Conservation (phyloP, 2,329 filamentous ascomycete species). For the Sarocladium strictum region DNA sequence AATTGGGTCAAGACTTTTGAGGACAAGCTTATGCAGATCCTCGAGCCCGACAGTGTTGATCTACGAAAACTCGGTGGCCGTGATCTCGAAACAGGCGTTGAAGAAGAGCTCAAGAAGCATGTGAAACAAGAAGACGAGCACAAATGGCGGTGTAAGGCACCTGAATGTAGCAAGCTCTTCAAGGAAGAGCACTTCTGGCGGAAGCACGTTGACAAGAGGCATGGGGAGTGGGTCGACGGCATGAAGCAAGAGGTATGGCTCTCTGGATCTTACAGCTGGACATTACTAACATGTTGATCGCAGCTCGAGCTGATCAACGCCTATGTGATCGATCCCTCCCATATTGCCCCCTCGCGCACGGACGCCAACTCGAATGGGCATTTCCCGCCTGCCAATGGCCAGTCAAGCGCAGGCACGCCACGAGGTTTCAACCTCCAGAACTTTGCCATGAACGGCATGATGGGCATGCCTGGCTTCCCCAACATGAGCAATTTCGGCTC, state of each 20-base stretch:
- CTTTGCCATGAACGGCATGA: slow-evolving; percentile 54
- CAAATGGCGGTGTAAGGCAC: slow-evolving; percentile 94
- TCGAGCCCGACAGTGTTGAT: slow-evolving; percentile 84
- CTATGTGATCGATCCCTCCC: slow-evolving; percentile 89
- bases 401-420: slow-evolving; percentile 75
- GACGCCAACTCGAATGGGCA: slow-evolving; percentile 95
- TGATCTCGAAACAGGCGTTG: slow-evolving; percentile 74
- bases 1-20: slow-evolving; percentile 99
- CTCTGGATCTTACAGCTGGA: neutral
- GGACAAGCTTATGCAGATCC: slow-evolving; percentile 87
- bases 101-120: slow-evolving; percentile 78
- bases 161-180: slow-evolving; percentile 93
- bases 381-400: slow-evolving; percentile 75
- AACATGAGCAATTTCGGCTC: slow-evolving; percentile 40
- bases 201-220: slow-evolving; percentile 96
- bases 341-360: slow-evolving; percentile 87
- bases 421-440: slow-evolving; percentile 84
- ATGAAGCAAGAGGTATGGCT: slow-evolving; percentile 74
- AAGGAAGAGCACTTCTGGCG: slow-evolving; percentile 97
- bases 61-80: slow-evolving; percentile 88
- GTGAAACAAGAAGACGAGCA: slow-evolving; percentile 98
- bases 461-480: slow-evolving; percentile 56
- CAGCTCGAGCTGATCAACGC: slow-evolving; percentile 87
- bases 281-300: slow-evolving; percentile 11
- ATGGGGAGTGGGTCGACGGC: slow-evolving; percentile 77